Conservation (phyloP, 2,329 filamentous ascomycete species). For the Lachnum nothofagi region DNA sequence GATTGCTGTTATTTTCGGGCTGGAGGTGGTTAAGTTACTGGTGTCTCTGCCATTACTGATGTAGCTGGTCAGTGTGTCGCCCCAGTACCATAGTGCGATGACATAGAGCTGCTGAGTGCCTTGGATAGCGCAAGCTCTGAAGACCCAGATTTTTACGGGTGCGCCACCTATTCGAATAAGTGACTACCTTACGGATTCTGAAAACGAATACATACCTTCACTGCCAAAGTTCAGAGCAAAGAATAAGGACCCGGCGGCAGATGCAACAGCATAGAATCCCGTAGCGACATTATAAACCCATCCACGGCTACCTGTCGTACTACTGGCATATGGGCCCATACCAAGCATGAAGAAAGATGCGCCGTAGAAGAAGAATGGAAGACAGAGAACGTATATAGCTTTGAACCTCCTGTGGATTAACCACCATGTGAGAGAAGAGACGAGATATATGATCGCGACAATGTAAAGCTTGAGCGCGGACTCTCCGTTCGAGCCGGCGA, state of each 20-base stretch:
- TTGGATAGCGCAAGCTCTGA: conserved; percentile 60
- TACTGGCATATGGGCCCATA: conserved; percentile 48
- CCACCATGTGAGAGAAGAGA: conserved; percentile 58
- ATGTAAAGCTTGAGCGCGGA: conserved; percentile 54
- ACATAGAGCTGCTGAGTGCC: conserved; percentile 64
- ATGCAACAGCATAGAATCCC: conserved; percentile 56
- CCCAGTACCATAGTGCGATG: conserved; percentile 63
- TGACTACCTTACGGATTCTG: background rate
- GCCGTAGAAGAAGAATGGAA: conserved; percentile 57
- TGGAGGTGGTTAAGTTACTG: conserved; percentile 1
- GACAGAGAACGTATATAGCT: conserved; percentile 51
- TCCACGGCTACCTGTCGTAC: conserved; percentile 37
- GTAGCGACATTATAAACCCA: conserved; percentile 51
- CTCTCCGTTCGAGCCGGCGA: conserved; percentile 58
- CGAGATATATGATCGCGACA: conserved; percentile 54
- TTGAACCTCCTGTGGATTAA: conserved; percentile 52
- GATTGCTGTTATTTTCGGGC: conserved; percentile 37
- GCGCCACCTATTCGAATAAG: conserved; percentile 42
- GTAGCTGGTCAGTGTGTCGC: conserved; percentile 46
- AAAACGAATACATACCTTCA: conserved; percentile 33
- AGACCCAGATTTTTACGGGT: conserved; percentile 61
- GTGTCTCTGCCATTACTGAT: conserved; percentile 38
- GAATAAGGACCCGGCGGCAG: conserved; percentile 58
- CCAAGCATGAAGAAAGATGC: conserved; percentile 58
- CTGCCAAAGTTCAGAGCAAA: conserved; percentile 64